Base-by-base conservation (phyloP, 2,329 filamentous ascomycete species). In the Penicillium frequentans region DNA sequence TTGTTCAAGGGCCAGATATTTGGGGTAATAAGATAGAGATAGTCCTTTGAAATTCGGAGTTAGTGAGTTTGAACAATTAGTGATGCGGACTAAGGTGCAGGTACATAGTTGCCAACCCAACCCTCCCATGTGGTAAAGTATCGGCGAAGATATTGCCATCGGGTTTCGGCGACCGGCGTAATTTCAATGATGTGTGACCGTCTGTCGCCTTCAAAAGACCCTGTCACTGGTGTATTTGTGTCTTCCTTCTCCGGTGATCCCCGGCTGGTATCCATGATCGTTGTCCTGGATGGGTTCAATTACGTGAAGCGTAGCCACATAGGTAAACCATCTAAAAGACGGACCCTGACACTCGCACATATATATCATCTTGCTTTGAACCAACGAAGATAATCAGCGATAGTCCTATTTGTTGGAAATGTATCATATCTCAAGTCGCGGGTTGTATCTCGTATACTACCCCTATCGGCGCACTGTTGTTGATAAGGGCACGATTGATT, bases 1-100 rank as follows among this genome's bases (percentile, higher is more conserved):
- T 76, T 70, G 46, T 79, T 81, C 70, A 83, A 73, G 55, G 83
- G 83, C 2, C 81, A 81, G 7, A 84, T 68, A 44, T 83, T 82
- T 1, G 81, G 82, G 21, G 73, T 81, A 71, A 84, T 79, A 5
- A 84, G 75, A 61, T 82, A 83, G 19, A 70, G 75, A 74, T 84
- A 84, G 66, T 84, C 81, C 64, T 68, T 31, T 33, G n/a, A 4
- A 16, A 5, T 2, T 14, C 11, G 16, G 29, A 13, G 4, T 13
- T 11, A 37, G 16, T 37, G 8, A 13, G 11, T 10, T 49, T n/a
- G 23, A n/a, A 49, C 33, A 49, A 8, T 5, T 49, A 11, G 24
- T 49, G 31, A 24, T n/a, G 3, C 3, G 45, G 10, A 33, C 6
- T 8, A 11, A 13, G 2, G 19, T 13, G n/a, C 29, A 53, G 13